These are phyloP conservation scores for Botrytis tulipae DNA, from an alignment of 2,329 filamentous ascomycete species.

Conservation along the genomic window DNA sequence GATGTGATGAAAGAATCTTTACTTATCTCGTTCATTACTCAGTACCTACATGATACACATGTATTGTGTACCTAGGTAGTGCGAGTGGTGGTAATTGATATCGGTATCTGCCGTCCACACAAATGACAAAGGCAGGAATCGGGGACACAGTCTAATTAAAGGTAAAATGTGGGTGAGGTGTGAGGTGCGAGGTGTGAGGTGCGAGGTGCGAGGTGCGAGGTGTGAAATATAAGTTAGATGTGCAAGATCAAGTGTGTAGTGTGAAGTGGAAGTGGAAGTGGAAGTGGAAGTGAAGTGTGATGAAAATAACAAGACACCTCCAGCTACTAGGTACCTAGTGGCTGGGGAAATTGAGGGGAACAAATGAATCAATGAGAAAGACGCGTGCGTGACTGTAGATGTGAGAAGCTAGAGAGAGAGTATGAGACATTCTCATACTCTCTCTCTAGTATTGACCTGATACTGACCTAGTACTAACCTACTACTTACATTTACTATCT, in stretches of 20 bases:
- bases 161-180: background rate
- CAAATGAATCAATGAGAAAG: background rate
- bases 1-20: background rate
- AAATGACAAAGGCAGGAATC: background rate
- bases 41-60: background rate
- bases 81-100: background rate
- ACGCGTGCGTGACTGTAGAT: background rate
- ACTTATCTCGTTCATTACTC: background rate
- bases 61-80: background rate
- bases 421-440: background rate
- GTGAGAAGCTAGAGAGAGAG: background rate
- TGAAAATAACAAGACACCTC: background rate
- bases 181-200: no score
- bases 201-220: no score
- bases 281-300: background rate
- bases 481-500: background rate
- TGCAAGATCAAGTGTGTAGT: no score
- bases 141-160: background rate
- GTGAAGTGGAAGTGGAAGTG: no score
- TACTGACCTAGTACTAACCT: no score
- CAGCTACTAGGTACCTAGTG: no score
- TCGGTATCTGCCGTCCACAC: background rate
- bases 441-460: no score
- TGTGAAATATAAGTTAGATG: no score
- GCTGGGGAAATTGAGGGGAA: background rate